These are phyloP conservation scores for Drosera spatulata DNA, from an alignment of 179 eudicot species.

Conservation along the genomic window DNA sequence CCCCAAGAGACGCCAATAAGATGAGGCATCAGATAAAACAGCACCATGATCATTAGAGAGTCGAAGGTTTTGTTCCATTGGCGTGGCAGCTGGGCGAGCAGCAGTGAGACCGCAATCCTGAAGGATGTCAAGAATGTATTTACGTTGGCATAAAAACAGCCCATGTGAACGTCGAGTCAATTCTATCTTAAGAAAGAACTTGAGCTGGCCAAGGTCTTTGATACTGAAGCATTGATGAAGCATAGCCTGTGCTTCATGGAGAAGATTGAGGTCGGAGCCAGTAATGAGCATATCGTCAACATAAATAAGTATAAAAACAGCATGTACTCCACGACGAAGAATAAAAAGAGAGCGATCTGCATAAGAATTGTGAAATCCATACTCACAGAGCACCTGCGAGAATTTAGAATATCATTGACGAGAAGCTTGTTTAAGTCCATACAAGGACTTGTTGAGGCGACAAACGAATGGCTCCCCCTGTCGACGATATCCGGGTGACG, in stretches of 20 bases:
- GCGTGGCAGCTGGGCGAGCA: no score
- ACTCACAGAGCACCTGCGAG: neutral
- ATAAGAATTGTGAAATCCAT: neutral
- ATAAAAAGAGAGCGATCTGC: neutral
- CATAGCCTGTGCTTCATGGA: neutral
- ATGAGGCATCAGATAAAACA: neutral
- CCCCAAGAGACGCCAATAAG: neutral
- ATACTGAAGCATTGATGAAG: neutral
- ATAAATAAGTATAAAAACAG: neutral
- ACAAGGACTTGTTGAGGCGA: neutral
- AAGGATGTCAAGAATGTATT: neutral
- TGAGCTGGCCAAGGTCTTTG: neutral
- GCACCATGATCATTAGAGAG: neutral
- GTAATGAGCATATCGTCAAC: neutral
- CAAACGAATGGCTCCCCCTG: neutral
- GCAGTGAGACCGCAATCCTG: neutral
- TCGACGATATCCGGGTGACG: neutral
- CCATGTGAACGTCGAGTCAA: neutral
- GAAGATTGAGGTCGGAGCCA: neutral
- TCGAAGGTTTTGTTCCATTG: neutral
- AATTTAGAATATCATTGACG: neutral
- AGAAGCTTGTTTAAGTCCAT: neutral
- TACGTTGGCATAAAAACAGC: neutral
- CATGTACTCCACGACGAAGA: no score
- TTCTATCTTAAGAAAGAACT: neutral